Evolutionary conservation across 495 filamentous ascomycete species (phyloP).

Genomic region (Gamarada debralockiae): DNA sequence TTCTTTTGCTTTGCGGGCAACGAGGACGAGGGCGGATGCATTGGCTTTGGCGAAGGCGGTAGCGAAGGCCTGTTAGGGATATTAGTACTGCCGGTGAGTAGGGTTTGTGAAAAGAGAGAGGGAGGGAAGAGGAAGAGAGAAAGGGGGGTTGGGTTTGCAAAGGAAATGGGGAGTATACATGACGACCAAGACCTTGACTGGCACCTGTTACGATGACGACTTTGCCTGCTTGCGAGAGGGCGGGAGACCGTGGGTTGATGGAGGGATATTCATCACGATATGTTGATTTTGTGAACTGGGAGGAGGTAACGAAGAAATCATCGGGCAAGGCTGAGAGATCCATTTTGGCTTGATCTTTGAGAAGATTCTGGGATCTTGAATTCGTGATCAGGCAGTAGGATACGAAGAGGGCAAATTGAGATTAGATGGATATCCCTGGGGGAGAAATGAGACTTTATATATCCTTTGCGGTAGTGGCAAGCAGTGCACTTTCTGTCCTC

Average conservation of each 20-base stretch:
- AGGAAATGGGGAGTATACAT: no score
- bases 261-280: conserved; percentile 41
- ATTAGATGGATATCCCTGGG: no score
- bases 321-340: not conserved
- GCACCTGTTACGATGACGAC: conserved; percentile 43
- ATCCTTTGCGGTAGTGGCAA: no score
- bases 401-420: no score
- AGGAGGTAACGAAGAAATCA: conserved; percentile 4
- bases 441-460: no score
- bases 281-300: conserved; percentile 29
- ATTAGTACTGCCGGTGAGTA: not conserved
- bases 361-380: no score
- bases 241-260: conserved; percentile 32
- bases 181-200: conserved; percentile 38
- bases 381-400: no score
- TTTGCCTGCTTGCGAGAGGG: conserved; percentile 35
- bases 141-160: not conserved
- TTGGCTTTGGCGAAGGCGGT: conserved; percentile 38
- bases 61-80: conserved; percentile 33
- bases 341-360: no score
- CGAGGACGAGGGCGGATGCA: conserved; percentile 37
- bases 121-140: no score
- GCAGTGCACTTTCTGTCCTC: no score
- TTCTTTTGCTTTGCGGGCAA: conserved; percentile 31
- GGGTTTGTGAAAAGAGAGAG: no score